phyloP scores from a whole-genome alignment of 257 asterid species.

The Ballota nigra region DNA sequence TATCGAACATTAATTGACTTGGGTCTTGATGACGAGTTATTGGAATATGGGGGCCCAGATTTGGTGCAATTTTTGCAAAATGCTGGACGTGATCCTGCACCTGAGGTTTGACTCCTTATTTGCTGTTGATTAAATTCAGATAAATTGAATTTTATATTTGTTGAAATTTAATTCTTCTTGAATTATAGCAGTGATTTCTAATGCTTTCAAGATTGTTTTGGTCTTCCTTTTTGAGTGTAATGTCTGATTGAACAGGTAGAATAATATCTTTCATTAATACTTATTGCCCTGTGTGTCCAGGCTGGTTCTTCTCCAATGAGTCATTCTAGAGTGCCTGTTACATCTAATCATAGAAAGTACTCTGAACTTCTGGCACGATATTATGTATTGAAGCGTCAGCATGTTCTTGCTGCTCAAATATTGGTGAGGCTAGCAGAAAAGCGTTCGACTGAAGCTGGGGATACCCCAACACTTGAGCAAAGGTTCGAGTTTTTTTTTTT shows the following conservation, averaged over 20 bases:
- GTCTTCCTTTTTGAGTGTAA: conserved; percentile 8
- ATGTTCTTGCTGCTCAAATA: conserved; percentile 89
- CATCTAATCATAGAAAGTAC: conserved; percentile 67
- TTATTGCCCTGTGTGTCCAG: conserved; percentile 39
- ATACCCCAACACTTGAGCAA: conserved; percentile 80
- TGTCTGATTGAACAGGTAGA: neutral
- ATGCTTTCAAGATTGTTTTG: conserved; percentile 6
- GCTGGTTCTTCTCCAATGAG: conserved; percentile 50
- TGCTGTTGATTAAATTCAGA: conserved; percentile 17
- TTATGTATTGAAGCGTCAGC: conserved; percentile 90
- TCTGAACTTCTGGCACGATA: conserved; percentile 88
- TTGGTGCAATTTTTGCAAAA: conserved; percentile 91
- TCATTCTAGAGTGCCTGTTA: conserved; percentile 50
- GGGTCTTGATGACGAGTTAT: conserved; percentile 87
- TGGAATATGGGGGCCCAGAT: conserved; percentile 95
- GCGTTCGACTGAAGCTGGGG: conserved; percentile 70
- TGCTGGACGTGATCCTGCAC: conserved; percentile 69
- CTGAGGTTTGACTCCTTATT: conserved; percentile 53
- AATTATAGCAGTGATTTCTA: conserved; percentile 2
- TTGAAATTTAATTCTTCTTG: conserved; percentile 7
- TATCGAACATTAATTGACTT: conserved; percentile 75
- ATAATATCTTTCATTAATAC: neutral
- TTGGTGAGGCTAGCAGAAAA: conserved; percentile 91
- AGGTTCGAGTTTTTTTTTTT: conserved; percentile 45
- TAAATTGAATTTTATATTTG: conserved; percentile 6